Evolutionary conservation across 2,329 filamentous ascomycete genomes (phyloP).

Genomic region (Cercospora sesami): DNA sequence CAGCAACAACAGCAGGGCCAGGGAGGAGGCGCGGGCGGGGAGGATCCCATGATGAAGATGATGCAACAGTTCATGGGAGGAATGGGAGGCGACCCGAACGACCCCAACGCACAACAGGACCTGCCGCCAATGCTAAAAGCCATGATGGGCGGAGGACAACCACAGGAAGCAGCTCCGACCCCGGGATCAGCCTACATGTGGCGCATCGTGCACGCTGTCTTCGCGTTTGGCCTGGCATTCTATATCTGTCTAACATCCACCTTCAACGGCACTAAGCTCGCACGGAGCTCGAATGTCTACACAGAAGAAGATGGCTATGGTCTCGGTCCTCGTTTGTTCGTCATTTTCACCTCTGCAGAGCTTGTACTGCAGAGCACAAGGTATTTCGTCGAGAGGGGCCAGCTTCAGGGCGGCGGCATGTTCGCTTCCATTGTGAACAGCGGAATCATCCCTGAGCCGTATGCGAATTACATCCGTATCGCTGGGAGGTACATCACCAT

Average conservation of each 20-base stretch:
- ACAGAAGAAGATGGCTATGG: slow-evolving; percentile 46
- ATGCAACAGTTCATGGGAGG: slow-evolving; percentile 60
- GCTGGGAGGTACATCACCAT: slow-evolving; percentile 68
- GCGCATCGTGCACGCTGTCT: slow-evolving; percentile 71
- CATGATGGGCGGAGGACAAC: slow-evolving; percentile 45
- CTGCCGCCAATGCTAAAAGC: slow-evolving; percentile 48
- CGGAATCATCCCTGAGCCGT: slow-evolving; percentile 64
- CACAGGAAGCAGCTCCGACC: slow-evolving; percentile 35
- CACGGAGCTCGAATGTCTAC: slow-evolving; percentile 47
- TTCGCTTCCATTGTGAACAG: slow-evolving; percentile 61
- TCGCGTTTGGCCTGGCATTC: slow-evolving; percentile 67
- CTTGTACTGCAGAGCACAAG: slow-evolving; percentile 69
- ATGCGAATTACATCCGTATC: slow-evolving; percentile 62
- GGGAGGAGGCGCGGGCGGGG: slow-evolving; percentile 29
- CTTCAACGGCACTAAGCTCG: slow-evolving; percentile 66
- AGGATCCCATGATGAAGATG: slow-evolving; percentile 74
- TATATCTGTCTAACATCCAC: slow-evolving; percentile 69
- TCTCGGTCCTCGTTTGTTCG: slow-evolving; percentile 64
- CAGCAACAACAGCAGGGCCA: slow-evolving; percentile 28
- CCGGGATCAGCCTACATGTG: slow-evolving; percentile 59
- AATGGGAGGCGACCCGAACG: slow-evolving; percentile 39
- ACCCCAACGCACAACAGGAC: slow-evolving; percentile 44
- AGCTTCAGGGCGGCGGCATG: slow-evolving; percentile 60
- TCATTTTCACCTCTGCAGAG: slow-evolving; percentile 77
- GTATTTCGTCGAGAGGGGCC: slow-evolving; percentile 67